Conservation (phyloP, 768 basidiomycete genomes). For the Dacryopinax primogenitus region DNA sequence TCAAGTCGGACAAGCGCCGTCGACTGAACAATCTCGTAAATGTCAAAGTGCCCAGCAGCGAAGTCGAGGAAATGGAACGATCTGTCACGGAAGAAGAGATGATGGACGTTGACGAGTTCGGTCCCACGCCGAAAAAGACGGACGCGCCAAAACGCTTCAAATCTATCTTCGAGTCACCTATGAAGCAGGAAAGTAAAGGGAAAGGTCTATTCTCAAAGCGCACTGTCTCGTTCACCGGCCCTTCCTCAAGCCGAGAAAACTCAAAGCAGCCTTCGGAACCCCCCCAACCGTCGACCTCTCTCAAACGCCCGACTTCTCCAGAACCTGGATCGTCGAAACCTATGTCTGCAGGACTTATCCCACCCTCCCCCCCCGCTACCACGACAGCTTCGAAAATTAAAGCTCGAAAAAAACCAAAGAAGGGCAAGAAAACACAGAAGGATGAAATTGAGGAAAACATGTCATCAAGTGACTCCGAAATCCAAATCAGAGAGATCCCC, state of each 20-base stretch:
- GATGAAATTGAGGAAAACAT: not conserved
- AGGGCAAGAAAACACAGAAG: not conserved
- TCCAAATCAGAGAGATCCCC: not conserved
- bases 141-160: not conserved
- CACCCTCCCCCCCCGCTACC: not conserved
- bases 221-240: not conserved
- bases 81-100: not conserved
- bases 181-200: not conserved
- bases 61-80: not conserved
- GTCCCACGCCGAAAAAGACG: not conserved
- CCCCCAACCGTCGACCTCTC: not conserved
- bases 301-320: not conserved
- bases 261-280: not conserved
- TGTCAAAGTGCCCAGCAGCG: not conserved
- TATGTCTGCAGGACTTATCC: not conserved
- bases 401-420: not conserved
- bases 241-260: not conserved
- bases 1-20: slow-evolving; percentile 1
- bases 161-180: not conserved
- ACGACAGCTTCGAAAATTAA: not conserved
- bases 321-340: not conserved
- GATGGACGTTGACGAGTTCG: slow-evolving; percentile 4
- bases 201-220: not conserved
- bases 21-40: not conserved
- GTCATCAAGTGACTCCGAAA: not conserved